Conservation (phyloP, 495 filamentous ascomycete genomes). For the Penicillium coprophilum region DNA sequence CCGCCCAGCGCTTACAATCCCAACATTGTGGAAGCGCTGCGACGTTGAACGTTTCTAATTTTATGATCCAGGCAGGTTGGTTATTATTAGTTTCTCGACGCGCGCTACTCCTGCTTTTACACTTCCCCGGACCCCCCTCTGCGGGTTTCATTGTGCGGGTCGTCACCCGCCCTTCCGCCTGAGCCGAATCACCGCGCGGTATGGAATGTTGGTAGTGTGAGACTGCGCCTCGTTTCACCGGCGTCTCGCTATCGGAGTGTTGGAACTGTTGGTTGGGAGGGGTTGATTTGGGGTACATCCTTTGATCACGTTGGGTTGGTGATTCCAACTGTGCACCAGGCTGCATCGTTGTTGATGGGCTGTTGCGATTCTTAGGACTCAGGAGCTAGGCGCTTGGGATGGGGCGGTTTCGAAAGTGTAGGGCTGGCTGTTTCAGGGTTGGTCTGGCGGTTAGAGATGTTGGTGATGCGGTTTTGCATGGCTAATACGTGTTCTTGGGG, state of each 20-base stretch:
- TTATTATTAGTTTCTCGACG: constrained; percentile 5
- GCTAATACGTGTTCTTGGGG: not conserved
- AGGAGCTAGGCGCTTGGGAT: not conserved
- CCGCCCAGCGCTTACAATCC: constrained; percentile 23
- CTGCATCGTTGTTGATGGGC: not conserved
- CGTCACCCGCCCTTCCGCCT: not conserved
- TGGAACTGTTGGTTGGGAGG: not conserved
- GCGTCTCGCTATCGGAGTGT: constrained; percentile 7
- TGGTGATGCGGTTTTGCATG: not conserved
- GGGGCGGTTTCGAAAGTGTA: not conserved
- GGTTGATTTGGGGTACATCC: not conserved
- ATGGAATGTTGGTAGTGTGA: not conserved
- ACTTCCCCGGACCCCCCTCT: not conserved
- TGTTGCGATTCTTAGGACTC: not conserved
- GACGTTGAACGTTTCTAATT: not conserved
- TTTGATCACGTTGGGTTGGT: too few relatives aligned
- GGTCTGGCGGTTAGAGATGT: constrained; percentile 6
- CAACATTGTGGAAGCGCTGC: constrained; percentile 1
- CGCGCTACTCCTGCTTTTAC: not conserved
- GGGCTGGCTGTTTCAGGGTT: constrained; percentile 1
- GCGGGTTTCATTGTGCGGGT: not conserved
- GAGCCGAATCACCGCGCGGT: not conserved
- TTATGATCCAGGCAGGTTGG: not conserved
- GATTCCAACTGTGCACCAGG: not conserved
- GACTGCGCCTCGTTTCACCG: not conserved